Base-by-base conservation (phyloP, 2,329 filamentous ascomycete species). In the Xylariaceae sp. region DNA sequence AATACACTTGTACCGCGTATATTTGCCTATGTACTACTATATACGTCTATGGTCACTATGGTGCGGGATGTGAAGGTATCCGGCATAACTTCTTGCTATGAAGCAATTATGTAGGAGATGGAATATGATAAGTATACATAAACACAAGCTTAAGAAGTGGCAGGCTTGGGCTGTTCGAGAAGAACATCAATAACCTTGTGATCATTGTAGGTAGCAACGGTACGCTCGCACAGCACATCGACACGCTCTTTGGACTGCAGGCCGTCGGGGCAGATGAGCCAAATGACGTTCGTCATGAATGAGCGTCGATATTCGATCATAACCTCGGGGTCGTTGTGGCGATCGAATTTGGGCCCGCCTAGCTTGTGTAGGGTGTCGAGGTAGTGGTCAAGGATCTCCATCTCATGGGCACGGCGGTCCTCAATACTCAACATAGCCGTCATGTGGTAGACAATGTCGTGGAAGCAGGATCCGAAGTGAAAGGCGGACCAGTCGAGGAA, bases 401-500 rank as follows among this genome's bases (percentile, higher is more conserved):
- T 60, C 51, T 71, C 67, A 26, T 66, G 60, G 9, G 53, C 52
- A n/a, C 67, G 58, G 12, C 67, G 63, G 39, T 68, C 63, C 43
- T 66, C 64, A 7, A 69, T 41, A 4, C 50, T 63, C 36, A 71
- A 44, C 48, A 62, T 60, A 3, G 61, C 57, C 1, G 63, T 64
- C 51, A 71, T 57, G 44, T 62, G 60, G 49, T 71, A 71, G 7
- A 62, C 60, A 3, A 71, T 49, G 38, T 71, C 68, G 41, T 71
- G 68, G 44, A 71, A 66, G 40, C 60, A 64, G 3, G 65, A 68
- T 1, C 60, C 66, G 26, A 68, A 64, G 48, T 69, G 64, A 26
- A 63, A 61, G 1, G 60, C 61, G 18, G 63, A 64, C 66, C 65
- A 71, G 55, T 71, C 67, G 1, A 71, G 43, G 48, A 71, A 71